phyloP scores from a whole-genome alignment of 2,329 filamentous ascomycete genomes.

The Purpureocillium lavendulum region DNA sequence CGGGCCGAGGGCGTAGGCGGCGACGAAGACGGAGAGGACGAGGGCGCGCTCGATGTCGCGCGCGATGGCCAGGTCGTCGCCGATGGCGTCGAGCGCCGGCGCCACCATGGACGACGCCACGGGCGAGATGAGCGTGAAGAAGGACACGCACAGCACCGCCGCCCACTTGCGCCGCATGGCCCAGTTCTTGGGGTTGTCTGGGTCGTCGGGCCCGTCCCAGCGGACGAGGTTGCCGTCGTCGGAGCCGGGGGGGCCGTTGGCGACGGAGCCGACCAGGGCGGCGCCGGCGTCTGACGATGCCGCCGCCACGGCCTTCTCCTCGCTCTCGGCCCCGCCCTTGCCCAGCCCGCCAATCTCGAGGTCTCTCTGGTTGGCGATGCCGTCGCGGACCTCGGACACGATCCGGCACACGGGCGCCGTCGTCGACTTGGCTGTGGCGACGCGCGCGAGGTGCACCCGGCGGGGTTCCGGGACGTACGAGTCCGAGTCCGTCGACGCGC shows the following conservation, averaged over 20 bases:
- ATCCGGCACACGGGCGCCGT: slow-evolving; percentile 17
- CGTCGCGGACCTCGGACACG: slow-evolving; percentile 30
- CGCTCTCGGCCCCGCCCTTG: slow-evolving; percentile 11
- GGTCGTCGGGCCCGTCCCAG: slow-evolving; percentile 46
- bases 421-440: no score
- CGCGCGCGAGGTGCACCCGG: no score
- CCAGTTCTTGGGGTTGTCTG: slow-evolving; percentile 49
- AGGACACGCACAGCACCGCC: slow-evolving; percentile 39
- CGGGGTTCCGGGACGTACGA: no score
- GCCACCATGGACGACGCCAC: slow-evolving; percentile 51
- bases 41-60: slow-evolving; percentile 32
- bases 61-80: slow-evolving; percentile 43
- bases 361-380: slow-evolving; percentile 24
- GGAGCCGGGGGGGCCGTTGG: slow-evolving; percentile 6
- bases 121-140: slow-evolving; percentile 52
- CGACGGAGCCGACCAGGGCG: no score
- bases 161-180: slow-evolving; percentile 45
- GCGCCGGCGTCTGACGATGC: no score
- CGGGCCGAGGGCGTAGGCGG: slow-evolving; percentile 47
- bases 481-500: no score
- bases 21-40: slow-evolving; percentile 33
- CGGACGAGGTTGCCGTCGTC: slow-evolving; percentile 30
- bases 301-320: no score
- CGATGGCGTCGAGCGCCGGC: slow-evolving; percentile 40
- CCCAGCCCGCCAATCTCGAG: slow-evolving; percentile 19